Base-by-base conservation (phyloP, 2,329 filamentous ascomycete genomes). In the Paecilomyces variotii region DNA sequence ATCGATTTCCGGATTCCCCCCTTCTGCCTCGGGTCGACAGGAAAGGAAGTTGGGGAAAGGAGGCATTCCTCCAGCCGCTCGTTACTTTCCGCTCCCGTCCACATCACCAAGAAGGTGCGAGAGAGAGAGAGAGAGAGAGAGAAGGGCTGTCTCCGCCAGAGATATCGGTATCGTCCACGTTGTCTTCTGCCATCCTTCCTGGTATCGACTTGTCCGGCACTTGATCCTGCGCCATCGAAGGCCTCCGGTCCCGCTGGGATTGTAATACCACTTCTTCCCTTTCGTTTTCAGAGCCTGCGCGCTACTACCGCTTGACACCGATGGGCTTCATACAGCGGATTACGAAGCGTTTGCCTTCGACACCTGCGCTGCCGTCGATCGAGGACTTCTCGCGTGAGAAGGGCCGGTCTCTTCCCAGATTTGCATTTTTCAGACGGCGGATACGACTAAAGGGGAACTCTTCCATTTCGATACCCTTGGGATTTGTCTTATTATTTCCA, bases 361-460 rank as follows among this genome's bases (percentile, higher is more conserved):
- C 77, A 62, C 72, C 75, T 58, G 73, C 73, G 59, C 68, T 79
- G 57, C 76, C 79, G 14, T 67, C 69, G 30, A 62, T 79, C 55
- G 79, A 80, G 62, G 78, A 80, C 62, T 70, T 66, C 55, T 74
- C 77, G 63, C 67, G 73, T 64, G 76, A 76, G 65, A 74, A 80
- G 71, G 71, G 72, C 60, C 66, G 67, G 62, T 66, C 65, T 57
- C 65, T 70, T 56, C 78, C 83, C 19, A 79, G 80, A 68, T 80
- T 95, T 68, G 87, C 89, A 62, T 95, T 97, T 75, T 90, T 97
- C 74, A 83, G 87, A 67, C 85, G 90, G 70, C 90, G 93, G 56
- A 84, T 99, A 80, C 87, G 92, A 67, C 79, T 99, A 78, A 89
- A 87, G 77, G 90, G 91, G 68, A 96, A 96, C 76, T 97, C 92